Conservation (phyloP, 345 rosid genomes). For the Garcia nutans region DNA sequence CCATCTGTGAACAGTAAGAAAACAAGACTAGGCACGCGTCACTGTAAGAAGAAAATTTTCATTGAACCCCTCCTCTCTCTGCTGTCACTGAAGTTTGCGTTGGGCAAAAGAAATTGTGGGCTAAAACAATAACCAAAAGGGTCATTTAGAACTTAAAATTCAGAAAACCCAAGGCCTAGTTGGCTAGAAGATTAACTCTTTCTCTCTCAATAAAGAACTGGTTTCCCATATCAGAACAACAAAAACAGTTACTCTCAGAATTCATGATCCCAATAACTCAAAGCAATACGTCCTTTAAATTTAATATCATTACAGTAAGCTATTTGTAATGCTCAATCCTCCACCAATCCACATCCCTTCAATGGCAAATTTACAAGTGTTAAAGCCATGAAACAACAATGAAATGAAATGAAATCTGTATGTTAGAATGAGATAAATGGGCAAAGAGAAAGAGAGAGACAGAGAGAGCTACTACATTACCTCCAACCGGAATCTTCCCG, state of each 20-base stretch:
- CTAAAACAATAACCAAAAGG: not conserved
- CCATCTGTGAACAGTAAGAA: constrained; percentile 2
- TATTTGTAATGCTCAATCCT: not conserved
- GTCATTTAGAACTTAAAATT: not conserved
- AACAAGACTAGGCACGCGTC: not conserved
- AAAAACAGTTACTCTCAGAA: not conserved
- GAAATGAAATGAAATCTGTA: not conserved
- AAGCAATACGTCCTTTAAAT: not conserved
- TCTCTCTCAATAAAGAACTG: not conserved
- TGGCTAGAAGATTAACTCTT: not conserved
- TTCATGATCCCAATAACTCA: not conserved
- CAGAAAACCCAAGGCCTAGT: not conserved
- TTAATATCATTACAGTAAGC: constrained; percentile 7
- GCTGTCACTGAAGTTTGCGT: not conserved
- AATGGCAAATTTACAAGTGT: not conserved
- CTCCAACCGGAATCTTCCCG: not conserved
- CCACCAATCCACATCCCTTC: constrained; percentile 2
- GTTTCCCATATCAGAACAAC: not conserved
- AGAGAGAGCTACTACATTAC: not conserved
- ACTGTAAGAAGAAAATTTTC: not conserved
- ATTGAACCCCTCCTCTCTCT: not conserved
- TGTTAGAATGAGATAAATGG: not conserved
- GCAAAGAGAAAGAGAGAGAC: not conserved
- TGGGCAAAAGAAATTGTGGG: not conserved
- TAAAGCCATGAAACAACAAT: constrained; percentile 2